Percentiles rank a stretch among this genome's conserved stretches.
phyloP scores from a whole-genome alignment of 2,329 filamentous ascomycete genomes.

The Leptoxyphium fumago region DNA sequence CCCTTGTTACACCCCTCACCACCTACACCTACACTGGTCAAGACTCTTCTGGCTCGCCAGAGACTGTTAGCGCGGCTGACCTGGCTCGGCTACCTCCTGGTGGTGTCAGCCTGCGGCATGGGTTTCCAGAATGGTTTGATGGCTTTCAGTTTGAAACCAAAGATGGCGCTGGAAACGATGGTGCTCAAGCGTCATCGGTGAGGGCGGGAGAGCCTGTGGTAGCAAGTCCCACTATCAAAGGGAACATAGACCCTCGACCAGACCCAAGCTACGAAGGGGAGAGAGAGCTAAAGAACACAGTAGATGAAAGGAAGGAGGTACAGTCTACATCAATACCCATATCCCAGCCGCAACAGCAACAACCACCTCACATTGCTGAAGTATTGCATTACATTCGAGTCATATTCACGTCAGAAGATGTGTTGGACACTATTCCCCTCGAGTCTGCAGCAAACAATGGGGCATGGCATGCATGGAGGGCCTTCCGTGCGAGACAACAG shows the following conservation, averaged over 20 bases:
- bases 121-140: conserved; percentile 80
- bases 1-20: conserved; percentile 80
- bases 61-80: conserved; percentile 70
- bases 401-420: conserved; percentile 61
- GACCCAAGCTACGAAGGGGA: too few species aligned
- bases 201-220: background rate
- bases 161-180: background rate
- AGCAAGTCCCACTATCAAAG: background rate
- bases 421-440: conserved; percentile 66
- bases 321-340: too few species aligned
- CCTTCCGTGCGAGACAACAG: conserved; percentile 42
- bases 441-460: conserved; percentile 77
- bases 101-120: conserved; percentile 78
- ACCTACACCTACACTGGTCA: conserved; percentile 85
- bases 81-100: conserved; percentile 74
- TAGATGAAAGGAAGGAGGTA: too few species aligned
- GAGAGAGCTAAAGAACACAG: too few species aligned
- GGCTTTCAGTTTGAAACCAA: conserved; percentile 13
- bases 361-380: conserved; percentile 27
- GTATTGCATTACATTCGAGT: conserved; percentile 69
- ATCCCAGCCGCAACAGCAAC: conserved; percentile 1
- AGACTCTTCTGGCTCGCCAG: conserved; percentile 46
- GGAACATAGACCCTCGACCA: too few species aligned
- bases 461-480: conserved; percentile 87
- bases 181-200: background rate